Evolutionary conservation across 164 flowering plant genomes (phyloP).

Genomic region (Vitis amurensis): DNA sequence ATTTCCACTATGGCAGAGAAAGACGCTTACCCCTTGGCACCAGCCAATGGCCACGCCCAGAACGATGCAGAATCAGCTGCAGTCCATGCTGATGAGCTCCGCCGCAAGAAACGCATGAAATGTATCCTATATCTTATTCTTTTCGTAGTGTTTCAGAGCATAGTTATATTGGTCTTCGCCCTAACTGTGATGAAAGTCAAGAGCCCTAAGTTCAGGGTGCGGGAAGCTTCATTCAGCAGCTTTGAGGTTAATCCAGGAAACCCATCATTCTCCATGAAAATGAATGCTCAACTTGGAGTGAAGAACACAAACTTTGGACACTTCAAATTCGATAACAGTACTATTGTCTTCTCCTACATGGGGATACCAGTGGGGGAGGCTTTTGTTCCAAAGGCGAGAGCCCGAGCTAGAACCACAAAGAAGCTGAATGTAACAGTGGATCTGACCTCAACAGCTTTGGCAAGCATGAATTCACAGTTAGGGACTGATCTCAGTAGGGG

Average conservation of each 20-base stretch:
- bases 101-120: background rate
- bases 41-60: too few relatives aligned
- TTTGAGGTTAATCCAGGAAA: too few relatives aligned
- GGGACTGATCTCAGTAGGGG: conserved; percentile 2
- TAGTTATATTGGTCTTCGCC: conserved; percentile 5
- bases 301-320: conserved; percentile 19
- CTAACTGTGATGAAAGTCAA: conserved; percentile 9
- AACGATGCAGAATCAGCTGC: background rate
- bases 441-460: background rate
- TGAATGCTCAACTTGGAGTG: conserved; percentile 3
- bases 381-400: background rate
- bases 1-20: too few relatives aligned
- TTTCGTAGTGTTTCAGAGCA: conserved; percentile 9
- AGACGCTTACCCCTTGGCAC: background rate
- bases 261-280: conserved; percentile 2
- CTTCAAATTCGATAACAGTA: conserved; percentile 7
- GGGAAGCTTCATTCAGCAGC: background rate
- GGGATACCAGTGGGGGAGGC: background rate
- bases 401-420: conserved; percentile 1
- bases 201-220: conserved; percentile 14
- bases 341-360: conserved; percentile 7
- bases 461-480: background rate
- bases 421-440: conserved; percentile 6
- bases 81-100: background rate
- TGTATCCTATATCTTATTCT: background rate